A percentile compares a stretch with the other conserved stretches of the same genome.
Evolutionary conservation across 1,139 yeast genomes (phyloP).

Genomic region (Kodamaea derodonti): DNA sequence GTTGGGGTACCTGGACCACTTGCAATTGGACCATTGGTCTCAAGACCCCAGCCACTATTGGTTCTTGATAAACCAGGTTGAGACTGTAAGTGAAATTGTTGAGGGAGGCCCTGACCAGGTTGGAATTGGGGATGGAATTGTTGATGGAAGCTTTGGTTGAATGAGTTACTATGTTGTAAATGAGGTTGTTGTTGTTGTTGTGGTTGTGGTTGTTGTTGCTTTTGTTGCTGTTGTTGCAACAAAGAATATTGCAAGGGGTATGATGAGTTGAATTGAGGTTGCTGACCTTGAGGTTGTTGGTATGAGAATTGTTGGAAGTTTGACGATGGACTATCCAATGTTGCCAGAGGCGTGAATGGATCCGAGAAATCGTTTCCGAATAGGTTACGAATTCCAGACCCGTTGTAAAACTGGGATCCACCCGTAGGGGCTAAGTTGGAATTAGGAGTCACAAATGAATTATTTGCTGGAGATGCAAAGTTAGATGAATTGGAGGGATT

Average conservation of each 20-base stretch:
- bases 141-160: slow-evolving; percentile 4
- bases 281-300: slow-evolving; percentile 1
- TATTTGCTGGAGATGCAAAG: neutral
- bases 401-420: slow-evolving; percentile 8
- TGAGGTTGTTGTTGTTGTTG: slow-evolving; percentile 6
- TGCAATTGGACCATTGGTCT: slow-evolving; percentile 16
- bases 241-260: slow-evolving; percentile 24
- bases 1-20: slow-evolving; percentile 30
- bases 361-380: slow-evolving; percentile 28
- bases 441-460: neutral
- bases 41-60: slow-evolving; percentile 42
- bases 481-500: neutral
- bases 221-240: slow-evolving; percentile 31
- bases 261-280: slow-evolving; percentile 13
- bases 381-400: slow-evolving; percentile 25
- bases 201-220: slow-evolving; percentile 12
- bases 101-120: slow-evolving; percentile 7
- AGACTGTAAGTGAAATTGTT: slow-evolving; percentile 12
- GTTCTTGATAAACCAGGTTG: slow-evolving; percentile 35
- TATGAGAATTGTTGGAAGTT: slow-evolving; percentile 8
- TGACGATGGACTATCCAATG: slow-evolving; percentile 8
- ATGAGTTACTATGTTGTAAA: slow-evolving; percentile 2
- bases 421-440: slow-evolving; percentile 12
- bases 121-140: slow-evolving; percentile 10
- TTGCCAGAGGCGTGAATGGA: slow-evolving; percentile 19